Percentiles rank a stretch among this genome's conserved stretches.
phyloP scores from a whole-genome alignment of 1,139 yeast species.

The Suhomyces atakaporum region DNA sequence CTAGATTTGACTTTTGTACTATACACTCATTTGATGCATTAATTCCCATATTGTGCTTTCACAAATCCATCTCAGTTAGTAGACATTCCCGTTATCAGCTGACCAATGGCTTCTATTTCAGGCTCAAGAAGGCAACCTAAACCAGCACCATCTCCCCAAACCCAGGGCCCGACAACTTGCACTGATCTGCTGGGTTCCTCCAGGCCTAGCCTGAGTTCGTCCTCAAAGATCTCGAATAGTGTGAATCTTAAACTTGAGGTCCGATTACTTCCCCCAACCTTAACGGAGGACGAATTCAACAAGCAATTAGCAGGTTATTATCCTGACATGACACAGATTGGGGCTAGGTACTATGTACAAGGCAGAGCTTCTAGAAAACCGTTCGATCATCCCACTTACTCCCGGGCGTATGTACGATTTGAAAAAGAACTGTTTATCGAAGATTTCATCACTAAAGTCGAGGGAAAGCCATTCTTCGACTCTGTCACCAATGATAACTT shows the following conservation, averaged over 20 bases:
- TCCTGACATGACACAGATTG: conserved; percentile 17
- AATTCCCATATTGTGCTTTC: no score
- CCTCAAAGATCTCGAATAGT: conserved; percentile 1
- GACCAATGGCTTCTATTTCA: conserved; percentile 5
- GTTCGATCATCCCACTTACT: conserved; percentile 29
- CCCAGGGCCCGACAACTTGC: no score
- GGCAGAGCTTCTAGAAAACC: conserved; percentile 31
- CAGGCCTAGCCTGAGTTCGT: conserved; percentile 1
- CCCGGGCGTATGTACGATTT: conserved; percentile 33
- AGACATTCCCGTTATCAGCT: no score
- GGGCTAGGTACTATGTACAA: conserved; percentile 31
- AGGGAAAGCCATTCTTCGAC: conserved; percentile 26
- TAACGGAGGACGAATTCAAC: conserved; percentile 28
- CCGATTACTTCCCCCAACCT: conserved; percentile 38
- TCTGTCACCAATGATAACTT: conserved; percentile 24
- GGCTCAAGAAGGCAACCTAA: conserved; percentile 4
- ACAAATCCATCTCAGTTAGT: no score
- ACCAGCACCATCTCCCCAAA: not conserved
- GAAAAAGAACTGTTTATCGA: conserved; percentile 16
- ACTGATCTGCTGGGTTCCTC: no score
- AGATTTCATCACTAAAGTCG: conserved; percentile 19
- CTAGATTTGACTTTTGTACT: no score
- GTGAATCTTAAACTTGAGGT: conserved; percentile 27
- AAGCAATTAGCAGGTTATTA: conserved; percentile 18
- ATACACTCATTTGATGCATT: no score